A percentile compares a stretch with the other conserved stretches of the same genome.
Evolutionary conservation across 192 early-diverging fungal genomes (phyloP).

Genomic region (Dimargaris xerosporica): DNA sequence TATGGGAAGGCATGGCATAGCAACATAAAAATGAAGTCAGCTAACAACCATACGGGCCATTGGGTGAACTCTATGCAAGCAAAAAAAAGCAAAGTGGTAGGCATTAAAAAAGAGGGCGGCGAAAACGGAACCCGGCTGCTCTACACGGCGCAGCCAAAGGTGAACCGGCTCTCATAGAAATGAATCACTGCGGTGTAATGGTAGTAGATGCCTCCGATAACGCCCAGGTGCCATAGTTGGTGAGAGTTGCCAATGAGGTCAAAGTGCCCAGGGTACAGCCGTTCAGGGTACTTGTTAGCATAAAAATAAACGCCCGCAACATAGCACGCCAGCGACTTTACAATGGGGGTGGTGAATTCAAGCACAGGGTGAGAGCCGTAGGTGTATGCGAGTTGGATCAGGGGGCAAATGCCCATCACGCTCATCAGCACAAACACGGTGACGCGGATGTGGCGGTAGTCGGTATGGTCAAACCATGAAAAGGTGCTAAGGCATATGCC

Average conservation of each 20-base stretch:
- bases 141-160: conserved; percentile 27
- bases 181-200: conserved; percentile 38
- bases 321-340: conserved; percentile 34
- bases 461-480: conserved; percentile 35
- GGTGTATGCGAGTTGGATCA: conserved; percentile 28
- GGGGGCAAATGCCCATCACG: conserved; percentile 30
- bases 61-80: no score
- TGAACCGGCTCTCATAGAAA: conserved; percentile 35
- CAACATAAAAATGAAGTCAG: no score
- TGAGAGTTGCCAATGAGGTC: conserved; percentile 42
- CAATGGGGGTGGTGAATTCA: conserved; percentile 31
- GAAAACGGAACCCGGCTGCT: neutral
- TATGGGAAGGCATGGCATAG: no score
- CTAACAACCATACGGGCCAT: no score
- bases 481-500: conserved; percentile 35
- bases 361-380: conserved; percentile 27
- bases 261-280: conserved; percentile 40
- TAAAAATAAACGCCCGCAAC: conserved; percentile 41
- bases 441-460: conserved; percentile 33
- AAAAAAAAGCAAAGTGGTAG: neutral
- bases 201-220: conserved; percentile 42
- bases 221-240: conserved; percentile 45
- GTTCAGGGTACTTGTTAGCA: conserved; percentile 45
- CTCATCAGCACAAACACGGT: conserved; percentile 36
- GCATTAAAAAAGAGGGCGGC: neutral